Percentiles rank a stretch among this genome's conserved stretches.
Evolutionary conservation across 1,139 yeast genomes (phyloP).

Genomic region (Sugiyamaella pinicola): DNA sequence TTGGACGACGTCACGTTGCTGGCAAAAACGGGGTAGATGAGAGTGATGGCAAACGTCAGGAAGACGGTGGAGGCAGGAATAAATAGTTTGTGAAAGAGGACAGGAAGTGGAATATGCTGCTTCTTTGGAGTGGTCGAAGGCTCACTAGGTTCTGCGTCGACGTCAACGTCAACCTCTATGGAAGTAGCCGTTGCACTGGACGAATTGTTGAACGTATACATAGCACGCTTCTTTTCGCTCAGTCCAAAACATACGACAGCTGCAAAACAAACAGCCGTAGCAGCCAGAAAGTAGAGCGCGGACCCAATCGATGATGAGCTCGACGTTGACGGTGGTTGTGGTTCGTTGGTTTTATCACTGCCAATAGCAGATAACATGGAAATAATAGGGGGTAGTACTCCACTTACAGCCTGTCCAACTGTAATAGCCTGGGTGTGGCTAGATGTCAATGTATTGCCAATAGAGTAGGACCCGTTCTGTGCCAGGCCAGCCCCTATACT

Average conservation of each 20-base stretch:
- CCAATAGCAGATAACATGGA: constrained; percentile 56
- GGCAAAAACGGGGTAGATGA: constrained; percentile 90
- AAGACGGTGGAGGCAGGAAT: constrained; percentile 71
- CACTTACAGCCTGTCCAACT: constrained; percentile 95
- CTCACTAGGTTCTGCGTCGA: not conserved
- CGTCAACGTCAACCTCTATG: not conserved
- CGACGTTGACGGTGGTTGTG: constrained; percentile 34
- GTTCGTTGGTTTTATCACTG: constrained; percentile 37
- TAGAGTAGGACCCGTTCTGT: constrained; percentile 90
- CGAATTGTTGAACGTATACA: not conserved
- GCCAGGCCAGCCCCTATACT: constrained; percentile 60
- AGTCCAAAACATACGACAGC: constrained; percentile 21
- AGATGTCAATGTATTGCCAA: constrained; percentile 77
- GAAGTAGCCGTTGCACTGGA: no score
- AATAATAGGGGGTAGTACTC: constrained; percentile 83
- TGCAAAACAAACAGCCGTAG: constrained; percentile 23
- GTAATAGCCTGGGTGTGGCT: constrained; percentile 83
- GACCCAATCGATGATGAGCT: constrained; percentile 48
- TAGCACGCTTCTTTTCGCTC: constrained; percentile 5
- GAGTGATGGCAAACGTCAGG: constrained; percentile 71
- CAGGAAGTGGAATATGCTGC: constrained; percentile 50
- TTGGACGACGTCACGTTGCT: constrained; percentile 61
- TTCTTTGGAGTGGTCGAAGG: constrained; percentile 13
- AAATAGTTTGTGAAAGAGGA: constrained; percentile 60
- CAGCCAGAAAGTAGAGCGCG: constrained; percentile 44